Conservation (phyloP, 257 asterid genomes). For the Prunella vulgaris region DNA sequence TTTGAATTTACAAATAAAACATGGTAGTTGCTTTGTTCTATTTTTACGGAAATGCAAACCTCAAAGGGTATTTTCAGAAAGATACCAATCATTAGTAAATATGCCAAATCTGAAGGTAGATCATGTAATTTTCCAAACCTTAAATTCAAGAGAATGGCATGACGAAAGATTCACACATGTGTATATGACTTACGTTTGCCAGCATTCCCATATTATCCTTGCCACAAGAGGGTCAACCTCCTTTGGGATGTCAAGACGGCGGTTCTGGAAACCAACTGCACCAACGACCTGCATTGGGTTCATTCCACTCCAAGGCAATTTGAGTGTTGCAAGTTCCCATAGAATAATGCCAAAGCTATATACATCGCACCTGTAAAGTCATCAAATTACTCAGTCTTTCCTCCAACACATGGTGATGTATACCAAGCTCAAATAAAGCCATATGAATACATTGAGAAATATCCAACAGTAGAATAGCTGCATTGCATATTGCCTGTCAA, state of each 20-base stretch:
- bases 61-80: not conserved
- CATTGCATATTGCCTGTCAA: no score
- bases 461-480: not conserved
- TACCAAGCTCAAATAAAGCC: conserved; percentile 3
- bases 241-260: conserved; percentile 95
- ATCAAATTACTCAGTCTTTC: not conserved
- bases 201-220: conserved; percentile 95
- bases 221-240: conserved; percentile 92
- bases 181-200: conserved; percentile 76
- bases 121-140: not conserved
- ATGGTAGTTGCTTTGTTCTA: not conserved
- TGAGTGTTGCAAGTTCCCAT: conserved; percentile 96
- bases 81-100: not conserved
- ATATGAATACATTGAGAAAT: not conserved
- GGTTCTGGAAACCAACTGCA: conserved; percentile 97
- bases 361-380: conserved; percentile 78
- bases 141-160: not conserved
- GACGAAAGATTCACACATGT: not conserved
- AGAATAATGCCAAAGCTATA: conserved; percentile 96
- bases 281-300: conserved; percentile 99
- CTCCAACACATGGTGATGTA: not conserved
- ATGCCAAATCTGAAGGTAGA: not conserved
- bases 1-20: no score
- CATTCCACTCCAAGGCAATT: conserved; percentile 98
- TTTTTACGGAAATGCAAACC: not conserved